Evolutionary conservation across 2,329 filamentous ascomycete species (phyloP).

Genomic region (Monilinia vaccinii-corymbosi): DNA sequence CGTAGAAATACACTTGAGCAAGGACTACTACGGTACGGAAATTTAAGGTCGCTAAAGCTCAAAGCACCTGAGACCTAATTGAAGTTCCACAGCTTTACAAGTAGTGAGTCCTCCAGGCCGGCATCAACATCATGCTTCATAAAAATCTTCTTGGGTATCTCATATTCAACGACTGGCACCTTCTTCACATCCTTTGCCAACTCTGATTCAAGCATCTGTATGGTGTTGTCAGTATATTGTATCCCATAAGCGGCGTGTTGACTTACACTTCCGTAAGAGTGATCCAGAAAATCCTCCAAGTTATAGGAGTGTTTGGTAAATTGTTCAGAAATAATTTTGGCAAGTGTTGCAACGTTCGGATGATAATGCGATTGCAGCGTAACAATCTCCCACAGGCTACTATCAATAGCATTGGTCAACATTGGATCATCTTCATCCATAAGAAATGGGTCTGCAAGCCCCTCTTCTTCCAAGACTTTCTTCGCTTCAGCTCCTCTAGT

Average conservation of each 20-base stretch:
- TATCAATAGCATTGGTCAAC: constrained; percentile 80
- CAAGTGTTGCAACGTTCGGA: constrained; percentile 88
- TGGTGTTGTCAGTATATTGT: constrained; percentile 28
- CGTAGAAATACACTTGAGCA: not conserved
- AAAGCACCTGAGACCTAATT: constrained; percentile 10
- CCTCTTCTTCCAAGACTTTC: constrained; percentile 50
- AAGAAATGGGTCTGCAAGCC: constrained; percentile 65
- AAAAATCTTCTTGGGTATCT: constrained; percentile 56
- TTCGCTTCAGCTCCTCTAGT: constrained; percentile 48
- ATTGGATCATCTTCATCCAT: constrained; percentile 71
- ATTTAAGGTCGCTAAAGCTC: not conserved
- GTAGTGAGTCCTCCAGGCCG: constrained; percentile 42
- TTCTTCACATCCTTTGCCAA: constrained; percentile 77
- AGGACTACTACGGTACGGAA: not conserved
- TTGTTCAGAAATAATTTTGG: constrained; percentile 89
- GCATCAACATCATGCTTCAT: constrained; percentile 38
- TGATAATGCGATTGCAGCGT: constrained; percentile 90
- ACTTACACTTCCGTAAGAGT: constrained; percentile 75
- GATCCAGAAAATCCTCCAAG: constrained; percentile 94
- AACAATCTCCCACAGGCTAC: constrained; percentile 89
- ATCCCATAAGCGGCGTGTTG: not conserved
- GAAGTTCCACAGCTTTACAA: constrained; percentile 56
- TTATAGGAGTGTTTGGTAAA: constrained; percentile 95
- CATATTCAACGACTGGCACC: constrained; percentile 80
- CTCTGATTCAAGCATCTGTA: constrained; percentile 73